A percentile compares a stretch with the other conserved stretches of the same genome.
Conservation (phyloP, 768 basidiomycete genomes). For the Hygrocybe coccinea region DNA sequence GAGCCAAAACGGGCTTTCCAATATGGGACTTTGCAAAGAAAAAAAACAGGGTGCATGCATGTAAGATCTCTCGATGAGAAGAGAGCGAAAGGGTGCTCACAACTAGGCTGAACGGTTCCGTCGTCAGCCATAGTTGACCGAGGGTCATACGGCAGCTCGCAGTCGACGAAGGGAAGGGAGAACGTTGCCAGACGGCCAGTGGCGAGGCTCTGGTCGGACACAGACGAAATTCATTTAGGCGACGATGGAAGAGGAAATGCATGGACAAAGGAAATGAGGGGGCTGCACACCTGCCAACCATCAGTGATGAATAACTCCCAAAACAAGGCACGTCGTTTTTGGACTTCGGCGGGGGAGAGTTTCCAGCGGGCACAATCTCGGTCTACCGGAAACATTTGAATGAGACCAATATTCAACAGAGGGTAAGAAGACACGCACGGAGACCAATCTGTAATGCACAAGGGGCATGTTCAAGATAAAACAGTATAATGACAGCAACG, state of each 20-base stretch:
- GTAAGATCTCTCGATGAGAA: constrained; percentile 1
- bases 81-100: constrained; percentile 34
- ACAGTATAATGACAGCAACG: constrained; percentile 6
- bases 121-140: constrained; percentile 56
- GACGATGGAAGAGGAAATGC: background rate
- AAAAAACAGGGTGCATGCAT: too few relatives aligned
- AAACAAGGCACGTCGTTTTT: constrained; percentile 65
- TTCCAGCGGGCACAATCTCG: constrained; percentile 72
- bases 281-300: constrained; percentile 64
- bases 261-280: background rate
- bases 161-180: constrained; percentile 67
- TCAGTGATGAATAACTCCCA: constrained; percentile 75
- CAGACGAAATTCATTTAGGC: too few relatives aligned
- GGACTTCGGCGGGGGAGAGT: constrained; percentile 54
- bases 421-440: constrained; percentile 41
- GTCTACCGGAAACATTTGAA: constrained; percentile 36
- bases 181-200: constrained; percentile 67
- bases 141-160: constrained; percentile 59
- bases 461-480: constrained; percentile 1
- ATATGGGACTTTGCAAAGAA: constrained; percentile 45
- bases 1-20: constrained; percentile 70
- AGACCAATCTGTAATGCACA: constrained; percentile 51
- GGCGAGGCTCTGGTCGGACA: constrained; percentile 66
- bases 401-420: background rate
- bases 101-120: constrained; percentile 53